Evolutionary conservation across 768 basidiomycete species (phyloP).

Genomic region (Grammothele lineata): DNA sequence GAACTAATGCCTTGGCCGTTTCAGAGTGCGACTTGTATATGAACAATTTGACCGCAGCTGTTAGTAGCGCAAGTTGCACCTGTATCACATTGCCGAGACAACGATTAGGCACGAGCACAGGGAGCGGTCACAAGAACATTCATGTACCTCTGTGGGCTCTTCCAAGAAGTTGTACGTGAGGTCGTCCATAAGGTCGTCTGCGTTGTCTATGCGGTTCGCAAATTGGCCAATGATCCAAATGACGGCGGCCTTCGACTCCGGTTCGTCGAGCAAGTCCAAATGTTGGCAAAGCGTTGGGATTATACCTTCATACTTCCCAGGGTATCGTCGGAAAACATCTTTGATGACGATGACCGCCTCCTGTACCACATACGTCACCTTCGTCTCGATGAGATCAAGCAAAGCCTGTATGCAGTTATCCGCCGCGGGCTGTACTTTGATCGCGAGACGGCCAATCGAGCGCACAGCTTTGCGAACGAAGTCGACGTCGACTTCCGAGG

Average conservation of each 20-base stretch:
- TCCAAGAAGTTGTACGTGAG: slow-evolving; percentile 85
- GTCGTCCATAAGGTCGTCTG: slow-evolving; percentile 92
- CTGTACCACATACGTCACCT: slow-evolving; percentile 95
- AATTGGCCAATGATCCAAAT: slow-evolving; percentile 98
- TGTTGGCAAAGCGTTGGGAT: slow-evolving; percentile 93
- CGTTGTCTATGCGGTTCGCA: slow-evolving; percentile 92
- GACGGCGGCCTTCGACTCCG: slow-evolving; percentile 96
- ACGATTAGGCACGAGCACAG: slow-evolving; percentile 19
- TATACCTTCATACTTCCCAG: slow-evolving; percentile 93
- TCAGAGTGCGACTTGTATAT: slow-evolving; percentile 84
- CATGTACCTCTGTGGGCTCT: slow-evolving; percentile 81
- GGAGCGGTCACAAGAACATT: neutral
- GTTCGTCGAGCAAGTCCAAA: slow-evolving; percentile 88
- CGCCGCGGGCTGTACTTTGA: slow-evolving; percentile 89
- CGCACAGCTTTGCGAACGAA: slow-evolving; percentile 97
- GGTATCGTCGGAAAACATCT: slow-evolving; percentile 96
- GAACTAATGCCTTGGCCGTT: slow-evolving; percentile 82
- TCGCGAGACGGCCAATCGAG: slow-evolving; percentile 95
- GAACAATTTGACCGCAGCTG: slow-evolving; percentile 94
- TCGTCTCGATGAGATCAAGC: slow-evolving; percentile 83
- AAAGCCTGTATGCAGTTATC: slow-evolving; percentile 88
- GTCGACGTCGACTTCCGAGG: slow-evolving; percentile 96
- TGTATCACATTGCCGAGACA: slow-evolving; percentile 25
- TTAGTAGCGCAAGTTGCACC: slow-evolving; percentile 94
- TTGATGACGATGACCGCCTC: slow-evolving; percentile 97